Evolutionary conservation across 441 rosid species (phyloP).

Genomic region (Macaranga tanarius): DNA sequence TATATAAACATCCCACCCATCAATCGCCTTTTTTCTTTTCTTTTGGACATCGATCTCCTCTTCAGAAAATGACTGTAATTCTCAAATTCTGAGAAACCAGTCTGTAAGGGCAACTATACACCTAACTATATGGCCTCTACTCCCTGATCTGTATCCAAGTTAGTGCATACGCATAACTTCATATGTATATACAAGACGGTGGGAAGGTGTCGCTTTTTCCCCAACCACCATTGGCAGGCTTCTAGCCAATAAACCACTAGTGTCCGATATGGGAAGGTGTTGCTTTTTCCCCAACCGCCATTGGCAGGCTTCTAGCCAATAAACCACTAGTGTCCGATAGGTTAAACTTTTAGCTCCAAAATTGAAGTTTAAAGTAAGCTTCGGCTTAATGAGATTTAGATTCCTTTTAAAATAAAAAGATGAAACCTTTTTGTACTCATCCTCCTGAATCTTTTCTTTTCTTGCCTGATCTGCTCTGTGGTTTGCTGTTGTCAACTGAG

Average conservation of each 20-base stretch:
- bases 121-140: constrained; percentile 21
- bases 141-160: constrained; percentile 22
- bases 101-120: constrained; percentile 17
- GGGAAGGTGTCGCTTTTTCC: constrained; percentile 14
- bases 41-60: not conserved
- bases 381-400: constrained; percentile 4
- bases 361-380: not conserved
- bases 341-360: not conserved
- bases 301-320: constrained; percentile 4
- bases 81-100: constrained; percentile 7
- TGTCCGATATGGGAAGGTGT: constrained; percentile 12
- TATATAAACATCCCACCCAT: not conserved
- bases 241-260: not conserved
- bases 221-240: constrained; percentile 9
- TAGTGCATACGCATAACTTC: constrained; percentile 24
- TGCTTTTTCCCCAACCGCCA: constrained; percentile 13
- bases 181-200: constrained; percentile 31
- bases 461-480: constrained; percentile 40
- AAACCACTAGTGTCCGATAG: not conserved
- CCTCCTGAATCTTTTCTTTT: constrained; percentile 45
- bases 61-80: constrained; percentile 14
- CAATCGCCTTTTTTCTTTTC: not conserved
- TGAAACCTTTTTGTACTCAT: constrained; percentile 4
- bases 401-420: not conserved
- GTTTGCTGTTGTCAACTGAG: constrained; percentile 29